Evolutionary conservation across 371 early-diverging fungal species (phyloP).

Genomic region (Mortierella polycephala): DNA sequence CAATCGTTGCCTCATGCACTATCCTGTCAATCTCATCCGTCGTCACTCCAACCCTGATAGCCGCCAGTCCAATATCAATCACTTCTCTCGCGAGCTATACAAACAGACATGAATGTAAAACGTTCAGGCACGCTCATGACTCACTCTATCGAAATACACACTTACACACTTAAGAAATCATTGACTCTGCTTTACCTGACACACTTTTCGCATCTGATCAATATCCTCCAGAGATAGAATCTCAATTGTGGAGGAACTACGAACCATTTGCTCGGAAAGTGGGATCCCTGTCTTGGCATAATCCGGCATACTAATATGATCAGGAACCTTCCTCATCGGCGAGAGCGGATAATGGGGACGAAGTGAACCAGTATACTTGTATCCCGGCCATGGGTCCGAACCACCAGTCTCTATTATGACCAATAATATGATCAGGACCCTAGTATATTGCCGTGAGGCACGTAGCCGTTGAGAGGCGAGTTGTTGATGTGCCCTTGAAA

Average conservation of each 20-base stretch:
- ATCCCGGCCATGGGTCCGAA: slow-evolving; percentile 86
- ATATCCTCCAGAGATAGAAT: slow-evolving; percentile 77
- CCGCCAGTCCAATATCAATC: slow-evolving; percentile 81
- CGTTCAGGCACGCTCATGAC: not conserved
- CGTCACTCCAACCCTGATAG: slow-evolving; percentile 87
- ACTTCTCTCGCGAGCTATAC: slow-evolving; percentile 85
- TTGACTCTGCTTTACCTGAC: slow-evolving; percentile 64
- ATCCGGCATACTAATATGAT: slow-evolving; percentile 82
- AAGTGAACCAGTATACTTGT: slow-evolving; percentile 82
- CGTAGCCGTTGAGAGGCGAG: slow-evolving; percentile 5
- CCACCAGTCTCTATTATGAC: slow-evolving; percentile 53
- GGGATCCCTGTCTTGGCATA: slow-evolving; percentile 86
- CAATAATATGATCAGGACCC: too few relatives aligned
- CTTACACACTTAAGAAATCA: not conserved
- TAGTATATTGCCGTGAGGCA: not conserved
- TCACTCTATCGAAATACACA: too few relatives aligned
- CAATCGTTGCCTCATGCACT: slow-evolving; percentile 89
- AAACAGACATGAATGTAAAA: not conserved
- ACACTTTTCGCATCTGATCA: slow-evolving; percentile 80
- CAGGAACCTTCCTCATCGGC: slow-evolving; percentile 78
- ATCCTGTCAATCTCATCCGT: slow-evolving; percentile 91
- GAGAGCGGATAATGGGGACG: slow-evolving; percentile 91
- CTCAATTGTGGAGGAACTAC: slow-evolving; percentile 73
- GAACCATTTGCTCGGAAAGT: slow-evolving; percentile 70
- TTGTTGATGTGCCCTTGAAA: not conserved